phyloP scores from a whole-genome alignment of 2,329 filamentous ascomycete genomes.

The Sporothrix euskadiensis region DNA sequence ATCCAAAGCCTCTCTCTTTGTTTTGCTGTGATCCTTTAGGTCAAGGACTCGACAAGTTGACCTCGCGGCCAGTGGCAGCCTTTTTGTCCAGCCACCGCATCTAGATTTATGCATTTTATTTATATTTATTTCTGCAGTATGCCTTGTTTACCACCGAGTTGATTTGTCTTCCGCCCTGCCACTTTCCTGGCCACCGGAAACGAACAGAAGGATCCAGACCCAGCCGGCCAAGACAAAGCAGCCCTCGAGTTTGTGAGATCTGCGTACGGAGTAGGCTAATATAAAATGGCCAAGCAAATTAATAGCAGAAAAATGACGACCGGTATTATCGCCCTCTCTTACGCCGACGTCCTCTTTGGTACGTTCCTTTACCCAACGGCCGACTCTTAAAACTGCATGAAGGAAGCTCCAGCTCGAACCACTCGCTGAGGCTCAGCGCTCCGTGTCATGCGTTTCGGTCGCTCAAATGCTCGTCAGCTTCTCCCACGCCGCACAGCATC shows the following conservation, averaged over 20 bases:
- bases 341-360: not conserved
- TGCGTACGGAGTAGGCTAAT: not conserved
- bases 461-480: slow-evolving; percentile 12
- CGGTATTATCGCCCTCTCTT: not conserved
- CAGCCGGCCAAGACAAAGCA: not conserved
- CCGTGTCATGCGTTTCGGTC: not conserved
- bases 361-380: not conserved
- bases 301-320: not conserved
- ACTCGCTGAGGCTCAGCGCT: not conserved
- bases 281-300: not conserved
- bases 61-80: not conserved
- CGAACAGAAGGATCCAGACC: not conserved
- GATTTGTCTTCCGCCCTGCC: not conserved
- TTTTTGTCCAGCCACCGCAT: not conserved
- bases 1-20: not conserved
- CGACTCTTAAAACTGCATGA: not conserved
- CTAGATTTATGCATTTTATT: not conserved
- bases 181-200: not conserved
- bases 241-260: not conserved
- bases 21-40: not conserved
- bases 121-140: not conserved
- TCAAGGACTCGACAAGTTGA: not conserved
- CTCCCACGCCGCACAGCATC: not conserved
- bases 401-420: not conserved
- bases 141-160: not conserved